Conservation (phyloP, 495 filamentous ascomycete species). For the Penicillium fimorum region DNA sequence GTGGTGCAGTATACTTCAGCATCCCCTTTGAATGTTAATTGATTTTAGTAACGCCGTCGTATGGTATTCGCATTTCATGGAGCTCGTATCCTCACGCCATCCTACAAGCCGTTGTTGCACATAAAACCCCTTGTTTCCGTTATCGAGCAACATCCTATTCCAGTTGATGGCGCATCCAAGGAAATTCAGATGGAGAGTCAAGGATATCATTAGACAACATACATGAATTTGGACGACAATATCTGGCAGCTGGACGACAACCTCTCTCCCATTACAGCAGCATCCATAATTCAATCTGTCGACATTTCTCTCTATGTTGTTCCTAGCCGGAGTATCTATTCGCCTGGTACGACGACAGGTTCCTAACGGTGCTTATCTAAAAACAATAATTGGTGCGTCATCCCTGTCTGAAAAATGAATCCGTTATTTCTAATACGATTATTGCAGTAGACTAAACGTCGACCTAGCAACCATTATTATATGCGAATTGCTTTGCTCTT, state of each 20-base stretch:
- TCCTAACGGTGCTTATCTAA: not conserved
- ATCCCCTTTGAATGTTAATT: not conserved
- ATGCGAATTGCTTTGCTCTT: not conserved
- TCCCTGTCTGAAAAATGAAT: not conserved
- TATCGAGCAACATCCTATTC: not conserved
- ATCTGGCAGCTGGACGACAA: not conserved
- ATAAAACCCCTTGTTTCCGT: not conserved
- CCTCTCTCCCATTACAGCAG: not conserved
- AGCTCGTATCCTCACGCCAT: not conserved
- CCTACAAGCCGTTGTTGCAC: not conserved
- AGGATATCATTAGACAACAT: not conserved
- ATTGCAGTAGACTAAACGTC: not conserved
- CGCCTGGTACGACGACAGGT: not conserved
- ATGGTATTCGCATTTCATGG: constrained; percentile 14
- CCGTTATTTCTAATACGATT: not conserved
- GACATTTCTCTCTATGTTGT: not conserved
- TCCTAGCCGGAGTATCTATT: not conserved
- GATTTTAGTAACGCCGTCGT: not conserved
- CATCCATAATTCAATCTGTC: not conserved
- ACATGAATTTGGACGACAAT: not conserved
- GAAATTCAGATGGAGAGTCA: not conserved
- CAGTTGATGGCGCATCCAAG: not conserved
- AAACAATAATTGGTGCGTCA: not conserved
- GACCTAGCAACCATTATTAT: not conserved
- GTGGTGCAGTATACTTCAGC: not conserved